Conservation (phyloP, 371 early-diverging fungal species). For the Cokeromyces recurvatus region DNA sequence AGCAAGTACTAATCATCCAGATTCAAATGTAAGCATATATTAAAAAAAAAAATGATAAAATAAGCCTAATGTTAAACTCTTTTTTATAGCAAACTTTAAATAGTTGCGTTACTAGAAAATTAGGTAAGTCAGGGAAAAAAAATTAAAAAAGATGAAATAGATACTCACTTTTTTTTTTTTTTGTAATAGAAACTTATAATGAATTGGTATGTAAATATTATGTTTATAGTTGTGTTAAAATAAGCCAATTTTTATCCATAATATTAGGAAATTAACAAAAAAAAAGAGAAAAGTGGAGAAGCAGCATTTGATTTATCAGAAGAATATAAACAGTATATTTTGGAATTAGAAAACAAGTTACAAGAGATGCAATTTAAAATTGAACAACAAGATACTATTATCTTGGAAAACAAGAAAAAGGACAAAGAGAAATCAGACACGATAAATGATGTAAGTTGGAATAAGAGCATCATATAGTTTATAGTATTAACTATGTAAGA, state of each 20-base stretch:
- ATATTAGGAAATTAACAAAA: too few relatives aligned
- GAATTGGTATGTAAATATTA: too few relatives aligned
- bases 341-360: conserved; percentile 12
- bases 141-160: too few relatives aligned
- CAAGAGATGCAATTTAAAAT: conserved; percentile 13
- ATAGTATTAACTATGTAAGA: neutral
- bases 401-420: conserved; percentile 8
- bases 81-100: neutral
- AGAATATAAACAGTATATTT: conserved; percentile 5
- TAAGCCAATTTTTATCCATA: too few relatives aligned
- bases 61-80: neutral
- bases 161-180: too few relatives aligned
- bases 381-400: conserved; percentile 5
- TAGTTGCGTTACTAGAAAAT: neutral
- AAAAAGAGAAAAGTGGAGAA: neutral
- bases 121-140: too few relatives aligned
- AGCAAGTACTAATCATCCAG: conserved; percentile 8
- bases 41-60: too few relatives aligned
- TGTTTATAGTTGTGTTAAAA: too few relatives aligned
- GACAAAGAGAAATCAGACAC: conserved; percentile 16
- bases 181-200: too few relatives aligned
- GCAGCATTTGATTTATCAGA: neutral
- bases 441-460: conserved; percentile 14
- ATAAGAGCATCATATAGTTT: neutral
- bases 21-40: conserved; percentile 2